A percentile compares a stretch with the other conserved stretches of the same genome.
Conservation (phyloP, 202 grass and related monocot genomes). For the Hordeum pubiflorum region DNA sequence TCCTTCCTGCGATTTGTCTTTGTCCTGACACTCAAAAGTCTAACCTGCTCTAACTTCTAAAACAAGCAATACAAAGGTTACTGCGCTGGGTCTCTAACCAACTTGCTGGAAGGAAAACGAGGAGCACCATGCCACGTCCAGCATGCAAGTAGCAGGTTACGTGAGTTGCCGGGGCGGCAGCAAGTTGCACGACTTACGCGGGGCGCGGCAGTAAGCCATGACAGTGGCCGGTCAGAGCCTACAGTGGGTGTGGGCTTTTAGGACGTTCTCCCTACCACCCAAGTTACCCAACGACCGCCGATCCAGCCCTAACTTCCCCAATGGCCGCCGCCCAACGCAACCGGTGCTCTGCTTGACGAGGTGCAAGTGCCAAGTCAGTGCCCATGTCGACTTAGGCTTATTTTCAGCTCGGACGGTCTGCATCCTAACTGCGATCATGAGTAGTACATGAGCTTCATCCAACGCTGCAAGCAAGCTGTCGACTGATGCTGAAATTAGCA, state of each 20-base stretch:
- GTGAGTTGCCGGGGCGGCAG: not conserved
- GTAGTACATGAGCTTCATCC: not conserved
- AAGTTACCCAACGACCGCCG: not conserved
- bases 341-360: not conserved
- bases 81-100: not conserved
- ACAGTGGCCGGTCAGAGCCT: not conserved
- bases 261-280: not conserved
- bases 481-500: not conserved
- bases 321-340: not conserved
- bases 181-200: slow-evolving; percentile 19
- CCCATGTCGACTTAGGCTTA: not conserved
- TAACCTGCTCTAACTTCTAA: not conserved
- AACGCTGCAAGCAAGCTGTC: not conserved
- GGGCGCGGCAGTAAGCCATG: not conserved
- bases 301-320: not conserved
- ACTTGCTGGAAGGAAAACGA: not conserved
- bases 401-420: too few relatives aligned
- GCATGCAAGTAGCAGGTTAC: not conserved
- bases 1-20: not conserved
- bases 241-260: not conserved
- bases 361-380: not conserved
- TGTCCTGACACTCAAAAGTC: not conserved
- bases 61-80: not conserved
- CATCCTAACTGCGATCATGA: not conserved
- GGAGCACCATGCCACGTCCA: not conserved